phyloP scores from a whole-genome alignment of 1,284 basidiomycete species.

The Microbotryum silenes-acaulis region DNA sequence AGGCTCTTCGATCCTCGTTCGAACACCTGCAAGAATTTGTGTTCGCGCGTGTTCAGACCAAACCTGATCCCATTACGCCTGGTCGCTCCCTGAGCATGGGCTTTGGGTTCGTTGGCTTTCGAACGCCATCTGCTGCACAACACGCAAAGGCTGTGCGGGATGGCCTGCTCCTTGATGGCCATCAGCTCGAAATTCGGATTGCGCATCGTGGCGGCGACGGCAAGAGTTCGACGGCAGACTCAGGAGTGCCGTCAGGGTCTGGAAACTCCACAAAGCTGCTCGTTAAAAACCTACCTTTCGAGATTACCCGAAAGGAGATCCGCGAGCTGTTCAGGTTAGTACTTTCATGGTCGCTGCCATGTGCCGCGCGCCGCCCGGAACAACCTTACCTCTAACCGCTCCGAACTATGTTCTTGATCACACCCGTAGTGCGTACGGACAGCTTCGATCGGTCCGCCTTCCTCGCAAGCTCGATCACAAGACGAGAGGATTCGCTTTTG shows the following conservation, averaged over 20 bases:
- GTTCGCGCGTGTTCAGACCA: conserved; percentile 86
- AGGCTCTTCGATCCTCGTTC: conserved; percentile 63
- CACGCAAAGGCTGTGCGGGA: conserved; percentile 53
- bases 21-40: conserved; percentile 70
- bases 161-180: conserved; percentile 78
- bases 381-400: neutral
- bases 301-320: conserved; percentile 87
- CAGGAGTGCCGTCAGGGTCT: conserved; percentile 48
- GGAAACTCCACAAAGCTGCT: conserved; percentile 65
- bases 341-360: conserved; percentile 12
- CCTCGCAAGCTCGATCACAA: conserved; percentile 79
- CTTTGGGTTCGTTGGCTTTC: conserved; percentile 92
- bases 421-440: conserved; percentile 65
- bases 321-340: conserved; percentile 74
- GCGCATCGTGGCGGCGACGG: conserved; percentile 65
- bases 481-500: conserved; percentile 88
- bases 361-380: conserved; percentile 5
- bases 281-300: conserved; percentile 96
- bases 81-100: conserved; percentile 71
- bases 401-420: neutral
- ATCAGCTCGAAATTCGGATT: conserved; percentile 74
- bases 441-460: conserved; percentile 80
- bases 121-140: conserved; percentile 61
- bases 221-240: conserved; percentile 20
- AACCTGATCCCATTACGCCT: conserved; percentile 70